phyloP scores from a whole-genome alignment of 768 basidiomycete species.

The Phaeotremella skinneri region DNA sequence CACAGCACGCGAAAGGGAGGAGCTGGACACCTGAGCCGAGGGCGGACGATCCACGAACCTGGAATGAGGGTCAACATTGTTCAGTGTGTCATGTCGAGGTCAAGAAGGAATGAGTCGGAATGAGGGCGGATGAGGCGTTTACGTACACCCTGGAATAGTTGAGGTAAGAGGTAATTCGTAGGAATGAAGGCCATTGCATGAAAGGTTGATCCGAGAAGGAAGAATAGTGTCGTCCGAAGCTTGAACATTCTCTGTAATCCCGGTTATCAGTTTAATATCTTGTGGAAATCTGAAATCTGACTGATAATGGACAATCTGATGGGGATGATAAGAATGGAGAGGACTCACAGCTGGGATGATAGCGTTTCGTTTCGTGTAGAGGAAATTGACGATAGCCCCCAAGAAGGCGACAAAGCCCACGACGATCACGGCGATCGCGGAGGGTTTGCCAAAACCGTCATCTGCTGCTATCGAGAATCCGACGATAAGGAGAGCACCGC shows the following conservation, averaged over 20 bases:
- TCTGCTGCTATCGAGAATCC: slow-evolving; percentile 52
- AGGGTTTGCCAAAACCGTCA: slow-evolving; percentile 42
- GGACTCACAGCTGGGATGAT: slow-evolving; percentile 51
- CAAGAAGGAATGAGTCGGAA: too few relatives aligned
- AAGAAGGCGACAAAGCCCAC: slow-evolving; percentile 36
- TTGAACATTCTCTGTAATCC: slow-evolving; percentile 47
- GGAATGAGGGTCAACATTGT: not conserved
- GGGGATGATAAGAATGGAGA: not conserved
- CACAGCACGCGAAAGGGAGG: slow-evolving; percentile 40
- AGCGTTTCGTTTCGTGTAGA: slow-evolving; percentile 51
- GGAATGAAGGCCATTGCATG: slow-evolving; percentile 45
- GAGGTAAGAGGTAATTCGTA: slow-evolving; percentile 38
- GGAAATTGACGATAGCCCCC: slow-evolving; percentile 33
- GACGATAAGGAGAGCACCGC: slow-evolving; percentile 50
- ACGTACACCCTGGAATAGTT: slow-evolving; percentile 46
- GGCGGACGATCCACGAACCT: slow-evolving; percentile 25
- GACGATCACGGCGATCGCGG: slow-evolving; percentile 50
- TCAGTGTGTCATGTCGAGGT: not conserved
- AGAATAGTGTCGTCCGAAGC: slow-evolving; percentile 45
- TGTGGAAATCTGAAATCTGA: not conserved
- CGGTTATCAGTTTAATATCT: slow-evolving; percentile 1
- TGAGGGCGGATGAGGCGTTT: too few relatives aligned
- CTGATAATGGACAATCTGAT: not conserved
- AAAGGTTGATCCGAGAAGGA: slow-evolving; percentile 42
- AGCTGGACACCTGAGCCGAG: slow-evolving; percentile 40